Evolutionary conservation across 2,329 filamentous ascomycete genomes (phyloP).

Genomic region (Ophiostoma sp.): DNA sequence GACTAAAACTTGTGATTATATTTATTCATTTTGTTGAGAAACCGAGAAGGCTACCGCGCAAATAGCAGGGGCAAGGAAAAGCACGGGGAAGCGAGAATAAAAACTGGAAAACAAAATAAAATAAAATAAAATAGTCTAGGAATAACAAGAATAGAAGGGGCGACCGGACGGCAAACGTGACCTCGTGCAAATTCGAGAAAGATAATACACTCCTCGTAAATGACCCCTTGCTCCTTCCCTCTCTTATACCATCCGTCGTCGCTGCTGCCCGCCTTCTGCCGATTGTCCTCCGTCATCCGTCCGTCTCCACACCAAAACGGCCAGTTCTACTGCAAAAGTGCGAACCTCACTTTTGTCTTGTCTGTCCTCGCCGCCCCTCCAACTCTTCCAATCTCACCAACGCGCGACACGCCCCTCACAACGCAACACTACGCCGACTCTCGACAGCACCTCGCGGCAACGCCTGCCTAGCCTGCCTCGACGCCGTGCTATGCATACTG

Average conservation of each 20-base stretch:
- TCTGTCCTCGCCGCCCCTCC: neutral
- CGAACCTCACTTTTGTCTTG: neutral
- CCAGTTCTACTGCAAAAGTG: neutral
- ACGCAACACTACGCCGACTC: constrained; percentile 1
- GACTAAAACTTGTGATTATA: neutral
- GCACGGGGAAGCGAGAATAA: constrained; percentile 19
- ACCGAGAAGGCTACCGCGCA: constrained; percentile 22
- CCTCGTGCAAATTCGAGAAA: constrained; percentile 7
- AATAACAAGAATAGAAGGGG: constrained; percentile 1
- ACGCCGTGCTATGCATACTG: constrained; percentile 22
- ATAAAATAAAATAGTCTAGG: constrained; percentile 7
- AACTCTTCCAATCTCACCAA: neutral
- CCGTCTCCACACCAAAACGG: neutral
- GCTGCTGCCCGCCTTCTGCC: constrained; percentile 7
- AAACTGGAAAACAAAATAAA: constrained; percentile 2
- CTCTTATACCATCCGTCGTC: neutral
- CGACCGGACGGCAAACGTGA: constrained; percentile 13
- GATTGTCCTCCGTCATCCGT: constrained; percentile 1
- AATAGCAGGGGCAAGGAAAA: constrained; percentile 18
- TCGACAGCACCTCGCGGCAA: constrained; percentile 14
- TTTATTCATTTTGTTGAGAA: constrained; percentile 17
- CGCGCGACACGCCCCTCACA: neutral
- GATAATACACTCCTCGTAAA: neutral
- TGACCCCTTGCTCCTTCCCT: neutral
- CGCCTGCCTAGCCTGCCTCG: constrained; percentile 21